Conservation (phyloP, 2,329 filamentous ascomycete species). For the Clonostachys rosea region DNA sequence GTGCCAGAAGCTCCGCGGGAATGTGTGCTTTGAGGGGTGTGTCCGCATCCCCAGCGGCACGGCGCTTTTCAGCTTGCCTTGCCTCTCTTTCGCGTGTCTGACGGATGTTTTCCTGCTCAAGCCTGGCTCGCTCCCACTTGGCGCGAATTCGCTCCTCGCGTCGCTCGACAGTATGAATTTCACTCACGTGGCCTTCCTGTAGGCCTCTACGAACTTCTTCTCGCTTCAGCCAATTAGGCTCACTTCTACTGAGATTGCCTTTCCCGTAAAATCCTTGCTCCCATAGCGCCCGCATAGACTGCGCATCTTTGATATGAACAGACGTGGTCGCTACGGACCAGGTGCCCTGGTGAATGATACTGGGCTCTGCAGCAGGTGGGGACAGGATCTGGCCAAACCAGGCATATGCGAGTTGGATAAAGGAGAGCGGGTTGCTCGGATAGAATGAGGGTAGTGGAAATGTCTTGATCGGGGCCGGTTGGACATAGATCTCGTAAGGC, state of each 20-base stretch:
- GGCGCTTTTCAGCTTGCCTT: constrained; percentile 10
- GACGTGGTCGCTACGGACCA: constrained; percentile 82
- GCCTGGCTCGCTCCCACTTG: constrained; percentile 88
- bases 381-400: constrained; percentile 72
- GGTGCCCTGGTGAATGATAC: constrained; percentile 63
- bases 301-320: constrained; percentile 75
- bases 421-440: constrained; percentile 85
- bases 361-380: constrained; percentile 59
- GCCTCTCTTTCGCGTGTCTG: constrained; percentile 52
- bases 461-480: constrained; percentile 74
- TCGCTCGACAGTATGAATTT: constrained; percentile 72
- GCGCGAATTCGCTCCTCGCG: constrained; percentile 76
- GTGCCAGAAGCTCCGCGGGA: constrained; percentile 14
- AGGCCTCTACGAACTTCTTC: constrained; percentile 70
- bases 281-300: constrained; percentile 79
- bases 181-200: constrained; percentile 65
- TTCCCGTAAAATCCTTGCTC: constrained; percentile 98
- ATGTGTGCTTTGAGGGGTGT: neutral
- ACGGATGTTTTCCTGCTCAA: constrained; percentile 80
- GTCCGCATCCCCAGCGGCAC: constrained; percentile 5
- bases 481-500: constrained; percentile 71
- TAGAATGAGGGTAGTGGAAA: constrained; percentile 85
- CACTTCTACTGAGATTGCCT: constrained; percentile 86
- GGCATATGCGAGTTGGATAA: constrained; percentile 73
- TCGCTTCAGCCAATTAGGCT: constrained; percentile 85